These are phyloP conservation scores for Penicillium sp. DNA, from an alignment of 2,329 filamentous ascomycete species.

Conservation along the genomic window DNA sequence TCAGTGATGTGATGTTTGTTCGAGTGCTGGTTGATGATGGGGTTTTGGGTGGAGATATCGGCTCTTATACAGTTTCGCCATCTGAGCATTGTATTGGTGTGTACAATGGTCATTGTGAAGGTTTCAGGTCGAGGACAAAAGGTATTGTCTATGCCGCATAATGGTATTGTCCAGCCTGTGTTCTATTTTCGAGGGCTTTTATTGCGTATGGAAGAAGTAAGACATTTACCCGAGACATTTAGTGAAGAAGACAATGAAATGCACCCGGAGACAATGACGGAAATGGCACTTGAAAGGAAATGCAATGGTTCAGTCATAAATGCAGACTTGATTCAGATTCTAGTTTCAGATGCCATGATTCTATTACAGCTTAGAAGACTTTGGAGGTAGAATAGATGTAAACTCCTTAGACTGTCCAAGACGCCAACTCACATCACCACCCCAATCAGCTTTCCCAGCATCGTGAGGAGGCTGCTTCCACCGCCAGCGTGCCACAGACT, in stretches of 20 bases:
- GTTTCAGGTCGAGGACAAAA: not conserved
- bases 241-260: not conserved
- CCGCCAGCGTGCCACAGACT: conserved; percentile 50
- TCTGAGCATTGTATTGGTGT: not conserved
- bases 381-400: conserved; percentile 18
- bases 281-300: not conserved
- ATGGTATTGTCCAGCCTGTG: not conserved
- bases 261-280: too few relatives aligned
- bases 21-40: not conserved
- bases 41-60: not conserved
- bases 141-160: not conserved
- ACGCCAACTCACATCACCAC: conserved; percentile 51
- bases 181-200: not conserved
- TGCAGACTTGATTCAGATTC: not conserved
- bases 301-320: not conserved
- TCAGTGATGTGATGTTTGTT: not conserved
- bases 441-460: conserved; percentile 37
- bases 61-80: not conserved
- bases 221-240: not conserved
- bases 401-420: conserved; percentile 40
- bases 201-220: not conserved
- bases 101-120: not conserved
- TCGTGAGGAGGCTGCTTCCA: conserved; percentile 48
- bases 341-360: not conserved
- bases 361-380: conserved; percentile 21